phyloP scores from a whole-genome alignment of 2,329 filamentous ascomycete species.

The Diaporthe nobilis region DNA sequence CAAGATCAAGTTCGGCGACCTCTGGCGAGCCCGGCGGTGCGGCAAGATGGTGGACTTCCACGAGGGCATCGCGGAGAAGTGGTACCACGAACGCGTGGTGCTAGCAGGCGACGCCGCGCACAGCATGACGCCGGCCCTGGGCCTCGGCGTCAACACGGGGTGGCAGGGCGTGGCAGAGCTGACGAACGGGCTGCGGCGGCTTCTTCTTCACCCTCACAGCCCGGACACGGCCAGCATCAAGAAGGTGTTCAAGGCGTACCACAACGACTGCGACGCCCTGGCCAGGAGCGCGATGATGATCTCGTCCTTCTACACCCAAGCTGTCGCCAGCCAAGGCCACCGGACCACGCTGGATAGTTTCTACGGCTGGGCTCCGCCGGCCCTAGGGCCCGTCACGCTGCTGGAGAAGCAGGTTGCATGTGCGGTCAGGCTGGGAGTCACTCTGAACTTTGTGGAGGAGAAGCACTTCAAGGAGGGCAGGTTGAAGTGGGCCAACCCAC shows the following conservation, averaged over 20 bases:
- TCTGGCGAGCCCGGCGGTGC: slow-evolving; percentile 9
- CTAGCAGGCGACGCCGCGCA: slow-evolving; percentile 43
- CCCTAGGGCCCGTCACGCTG: background rate
- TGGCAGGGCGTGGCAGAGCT: slow-evolving; percentile 42
- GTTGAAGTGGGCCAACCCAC: slow-evolving; percentile 3
- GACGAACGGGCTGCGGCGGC: slow-evolving; percentile 37
- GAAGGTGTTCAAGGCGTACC: slow-evolving; percentile 38
- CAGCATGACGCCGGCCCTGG: slow-evolving; percentile 42
- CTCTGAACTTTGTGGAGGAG: slow-evolving; percentile 27
- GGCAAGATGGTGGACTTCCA: slow-evolving; percentile 40
- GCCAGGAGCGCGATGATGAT: slow-evolving; percentile 12
- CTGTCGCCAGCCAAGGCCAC: slow-evolving; percentile 22
- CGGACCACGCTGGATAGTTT: background rate
- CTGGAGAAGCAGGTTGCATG: slow-evolving; percentile 4
- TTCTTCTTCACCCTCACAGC: background rate
- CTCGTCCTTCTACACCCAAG: slow-evolving; percentile 29
- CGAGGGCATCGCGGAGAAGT: slow-evolving; percentile 40
- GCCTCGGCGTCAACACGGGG: slow-evolving; percentile 41
- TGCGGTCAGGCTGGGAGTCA: slow-evolving; percentile 1
- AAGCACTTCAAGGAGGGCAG: slow-evolving; percentile 10
- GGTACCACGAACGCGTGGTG: slow-evolving; percentile 41
- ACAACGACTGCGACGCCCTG: slow-evolving; percentile 4
- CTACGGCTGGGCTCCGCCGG: slow-evolving; percentile 3
- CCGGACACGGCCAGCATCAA: slow-evolving; percentile 26
- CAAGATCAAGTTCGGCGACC: slow-evolving; percentile 36